Percentiles rank a stretch among this genome's conserved stretches.
Conservation (phyloP, 805 yeast genomes). For the Kluyveromyces wickerhamii region DNA sequence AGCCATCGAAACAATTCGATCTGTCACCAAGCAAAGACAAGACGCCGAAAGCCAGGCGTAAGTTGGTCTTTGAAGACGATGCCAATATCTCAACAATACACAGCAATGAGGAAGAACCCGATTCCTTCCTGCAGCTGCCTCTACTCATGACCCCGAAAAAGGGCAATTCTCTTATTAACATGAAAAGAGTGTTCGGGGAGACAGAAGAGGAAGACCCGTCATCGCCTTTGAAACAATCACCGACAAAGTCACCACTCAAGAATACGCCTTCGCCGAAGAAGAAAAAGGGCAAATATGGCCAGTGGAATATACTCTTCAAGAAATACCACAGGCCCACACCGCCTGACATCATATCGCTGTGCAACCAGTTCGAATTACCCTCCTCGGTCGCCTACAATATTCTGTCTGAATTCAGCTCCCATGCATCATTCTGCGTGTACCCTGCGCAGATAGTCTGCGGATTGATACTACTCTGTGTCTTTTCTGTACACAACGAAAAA, state of each 20-base stretch:
- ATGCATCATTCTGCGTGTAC: slow-evolving; percentile 46
- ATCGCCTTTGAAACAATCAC: slow-evolving; percentile 3
- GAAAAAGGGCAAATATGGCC: slow-evolving; percentile 5
- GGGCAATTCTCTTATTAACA: background rate
- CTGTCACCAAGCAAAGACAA: slow-evolving; percentile 2
- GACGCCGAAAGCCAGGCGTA: slow-evolving; percentile 21
- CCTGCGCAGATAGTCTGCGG: slow-evolving; percentile 71
- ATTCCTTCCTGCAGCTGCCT: background rate
- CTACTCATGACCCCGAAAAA: slow-evolving; percentile 2
- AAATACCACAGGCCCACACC: slow-evolving; percentile 32
- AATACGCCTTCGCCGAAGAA: slow-evolving; percentile 10
- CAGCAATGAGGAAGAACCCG: background rate
- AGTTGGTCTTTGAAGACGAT: slow-evolving; percentile 27
- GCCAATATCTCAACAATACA: background rate
- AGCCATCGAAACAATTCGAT: slow-evolving; percentile 9
- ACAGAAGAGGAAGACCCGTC: slow-evolving; percentile 1
- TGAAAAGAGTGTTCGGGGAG: background rate
- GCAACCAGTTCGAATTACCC: slow-evolving; percentile 60
- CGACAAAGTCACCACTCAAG: slow-evolving; percentile 5
- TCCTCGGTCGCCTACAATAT: slow-evolving; percentile 42
- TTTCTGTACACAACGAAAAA: slow-evolving; percentile 42
- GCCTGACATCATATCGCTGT: slow-evolving; percentile 38
- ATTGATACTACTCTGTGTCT: slow-evolving; percentile 49
- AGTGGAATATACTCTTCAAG: slow-evolving; percentile 19
- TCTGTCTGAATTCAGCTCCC: slow-evolving; percentile 41